A percentile compares a stretch with the other conserved stretches of the same genome.
These are phyloP conservation scores for Cicer judaicum DNA, from an alignment of 306 rosid genomes.

Conservation along the genomic window DNA sequence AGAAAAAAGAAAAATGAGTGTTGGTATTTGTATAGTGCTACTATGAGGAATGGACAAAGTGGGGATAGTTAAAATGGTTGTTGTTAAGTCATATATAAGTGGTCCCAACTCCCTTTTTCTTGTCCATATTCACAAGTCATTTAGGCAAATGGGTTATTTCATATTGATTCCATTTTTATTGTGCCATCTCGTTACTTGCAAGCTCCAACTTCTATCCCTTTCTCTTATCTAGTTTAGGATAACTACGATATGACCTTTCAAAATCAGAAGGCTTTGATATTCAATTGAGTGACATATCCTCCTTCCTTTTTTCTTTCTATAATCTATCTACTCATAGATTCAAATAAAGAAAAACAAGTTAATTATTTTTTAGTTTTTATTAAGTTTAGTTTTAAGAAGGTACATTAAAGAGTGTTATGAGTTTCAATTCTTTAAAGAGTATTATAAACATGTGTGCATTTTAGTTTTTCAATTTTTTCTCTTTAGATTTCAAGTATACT, in stretches of 20 bases:
- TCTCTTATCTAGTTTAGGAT: background rate
- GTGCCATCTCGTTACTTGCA: background rate
- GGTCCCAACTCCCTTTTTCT: constrained; percentile 22
- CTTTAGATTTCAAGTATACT: too few species aligned
- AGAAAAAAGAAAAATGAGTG: background rate
- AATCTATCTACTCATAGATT: too few species aligned
- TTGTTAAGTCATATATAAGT: constrained; percentile 24
- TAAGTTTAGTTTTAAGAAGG: too few species aligned
- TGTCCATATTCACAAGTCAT: constrained; percentile 36
- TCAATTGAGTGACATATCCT: constrained; percentile 8
- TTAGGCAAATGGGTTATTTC: constrained; percentile 16
- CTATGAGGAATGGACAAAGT: constrained; percentile 22
- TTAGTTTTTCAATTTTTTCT: too few species aligned
- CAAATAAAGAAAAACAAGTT: too few species aligned
- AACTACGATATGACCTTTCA: background rate
- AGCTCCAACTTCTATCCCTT: background rate
- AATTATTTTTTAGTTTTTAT: too few species aligned
- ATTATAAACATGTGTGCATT: too few species aligned
- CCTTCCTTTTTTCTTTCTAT: background rate
- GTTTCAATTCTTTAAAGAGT: too few species aligned
- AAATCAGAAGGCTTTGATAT: background rate
- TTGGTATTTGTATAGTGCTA: constrained; percentile 3
- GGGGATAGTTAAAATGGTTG: constrained; percentile 14
- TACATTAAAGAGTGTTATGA: too few species aligned
- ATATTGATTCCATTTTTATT: background rate